Percentiles rank a stretch among this genome's conserved stretches.
phyloP scores from a whole-genome alignment of 306 rosid species.

The Corylus heterophylla region DNA sequence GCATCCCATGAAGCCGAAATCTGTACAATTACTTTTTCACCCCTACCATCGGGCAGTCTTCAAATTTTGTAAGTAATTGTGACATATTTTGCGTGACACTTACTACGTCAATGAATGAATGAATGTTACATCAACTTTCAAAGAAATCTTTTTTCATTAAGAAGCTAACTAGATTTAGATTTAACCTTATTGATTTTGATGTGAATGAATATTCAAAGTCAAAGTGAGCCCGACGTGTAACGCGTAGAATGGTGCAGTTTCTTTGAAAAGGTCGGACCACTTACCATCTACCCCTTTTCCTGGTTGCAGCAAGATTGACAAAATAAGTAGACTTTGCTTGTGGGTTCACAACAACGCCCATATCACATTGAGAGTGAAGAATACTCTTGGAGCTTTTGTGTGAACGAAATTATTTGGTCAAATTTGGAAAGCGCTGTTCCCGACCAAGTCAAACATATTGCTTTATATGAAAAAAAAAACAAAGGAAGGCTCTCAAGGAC shows the following conservation, averaged over 20 bases:
- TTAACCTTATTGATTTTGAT: neutral
- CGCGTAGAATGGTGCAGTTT: neutral
- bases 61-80: too few relatives aligned
- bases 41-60: too few relatives aligned
- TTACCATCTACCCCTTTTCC: neutral
- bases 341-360: neutral
- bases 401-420: neutral
- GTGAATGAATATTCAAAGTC: slow-evolving; percentile 19
- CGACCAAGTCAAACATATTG: neutral
- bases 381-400: neutral
- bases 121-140: too few relatives aligned
- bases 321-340: neutral
- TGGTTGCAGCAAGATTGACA: slow-evolving; percentile 15
- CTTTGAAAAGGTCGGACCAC: slow-evolving; percentile 14
- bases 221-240: slow-evolving; percentile 11
- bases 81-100: too few relatives aligned
- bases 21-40: neutral
- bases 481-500: neutral
- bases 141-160: neutral
- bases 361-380: neutral
- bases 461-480: neutral
- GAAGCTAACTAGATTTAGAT: neutral
- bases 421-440: neutral
- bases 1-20: neutral
- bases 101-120: too few relatives aligned